Evolutionary conservation across 495 filamentous ascomycete genomes (phyloP), one percentile per base, ranked within the genome.

Genomic region (Melanomma pulvis-pyrius): DNA sequence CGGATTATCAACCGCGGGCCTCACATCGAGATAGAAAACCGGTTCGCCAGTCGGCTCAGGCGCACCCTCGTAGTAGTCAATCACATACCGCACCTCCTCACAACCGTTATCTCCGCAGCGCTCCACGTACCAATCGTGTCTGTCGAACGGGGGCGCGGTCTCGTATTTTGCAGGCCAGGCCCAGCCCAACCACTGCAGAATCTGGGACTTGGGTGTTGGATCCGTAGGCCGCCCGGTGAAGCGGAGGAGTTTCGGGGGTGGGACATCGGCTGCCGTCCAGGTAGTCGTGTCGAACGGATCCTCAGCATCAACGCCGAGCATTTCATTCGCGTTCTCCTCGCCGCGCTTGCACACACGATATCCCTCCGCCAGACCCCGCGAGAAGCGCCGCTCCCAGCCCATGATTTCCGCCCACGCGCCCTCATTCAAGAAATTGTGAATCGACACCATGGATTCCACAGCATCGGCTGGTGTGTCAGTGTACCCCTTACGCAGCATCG

Each of bases 351-450:
- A 94, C 54, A 86, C 81, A 52, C 86, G 80, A 90, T 90, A 96
- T 4, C 91, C 93, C 17, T 82, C 74, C 39, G 69, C 71, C 36
- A 96, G 72, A 2, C 93, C 93, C 52, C 82, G 81, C 44, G 84
- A 81, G 69, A 98, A 98, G 44, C 91, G 81, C 30, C 85, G 83
- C 82, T 98, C 94, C 93, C 94, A 97, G 28, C 86, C 88, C 48
- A 92, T 83, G 65, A 98, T 96, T 79, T 98, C 94, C 8, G 82
- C 81, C 94, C 94, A 98, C 1, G 94, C 94, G 57, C 94, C 94
- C 75, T 98, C 94, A 73, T 98, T 98, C 73, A 98, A 72, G 71
- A 97, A 98, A 74, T 98, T 98, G 79, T 98, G 94, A 34, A 98
- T 90, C 1, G 91, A 89, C 48, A 98, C 96, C 94, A 98, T 98